Evolutionary conservation across 306 rosid species (phyloP), one percentile per base, ranked within the genome.

Genomic region (Alnus glutinosa): DNA sequence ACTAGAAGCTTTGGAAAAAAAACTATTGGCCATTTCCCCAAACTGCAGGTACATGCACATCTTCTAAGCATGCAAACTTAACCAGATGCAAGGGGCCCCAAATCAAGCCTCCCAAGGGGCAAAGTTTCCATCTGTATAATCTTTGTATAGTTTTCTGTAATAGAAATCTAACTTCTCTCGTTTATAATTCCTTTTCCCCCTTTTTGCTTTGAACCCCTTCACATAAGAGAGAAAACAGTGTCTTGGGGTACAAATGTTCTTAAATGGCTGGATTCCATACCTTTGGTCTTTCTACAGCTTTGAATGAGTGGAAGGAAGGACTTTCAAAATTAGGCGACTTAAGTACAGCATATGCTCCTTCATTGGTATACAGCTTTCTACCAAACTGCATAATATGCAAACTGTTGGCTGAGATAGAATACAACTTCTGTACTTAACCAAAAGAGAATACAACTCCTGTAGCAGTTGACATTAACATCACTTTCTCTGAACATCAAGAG

Each of bases 341-440:
- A 90, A 94, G 82, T 75, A 89, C 72, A 70, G 97, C 98, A 81
- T 89, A 94, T 48, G 96, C 97, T 73, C 97, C 98, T 81, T 88
- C 88, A 69, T 89, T 94, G 81, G 83, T 73, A 85, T 87, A 92
- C 70, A 86, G 88, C 78, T 80, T 91, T 79, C 78, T 80, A 70
- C 97, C 89, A 59, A 86, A 85, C 98, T 94, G 87, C 88, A 86
- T 62, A 34, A 76, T 44, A 81, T 44, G 78, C 50, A 78, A 71
- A 76, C 64, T 76, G 76, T 82, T 71, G 64, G 49, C 14, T 68
- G 50, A 68, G 72, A 68, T 39, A 68, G 72, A 44, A 68, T 4
- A 68, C 71, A 8, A 36, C 48, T 64, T 8, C 49, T 37, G 48
- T 37, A 15, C 11, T 63, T 48, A 55, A 66, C 79, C 75, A 75